Evolutionary conservation across 2,329 filamentous ascomycete genomes (phyloP), one percentile per base, ranked within the genome.

Genomic region (Arthrocladium fulminans): DNA sequence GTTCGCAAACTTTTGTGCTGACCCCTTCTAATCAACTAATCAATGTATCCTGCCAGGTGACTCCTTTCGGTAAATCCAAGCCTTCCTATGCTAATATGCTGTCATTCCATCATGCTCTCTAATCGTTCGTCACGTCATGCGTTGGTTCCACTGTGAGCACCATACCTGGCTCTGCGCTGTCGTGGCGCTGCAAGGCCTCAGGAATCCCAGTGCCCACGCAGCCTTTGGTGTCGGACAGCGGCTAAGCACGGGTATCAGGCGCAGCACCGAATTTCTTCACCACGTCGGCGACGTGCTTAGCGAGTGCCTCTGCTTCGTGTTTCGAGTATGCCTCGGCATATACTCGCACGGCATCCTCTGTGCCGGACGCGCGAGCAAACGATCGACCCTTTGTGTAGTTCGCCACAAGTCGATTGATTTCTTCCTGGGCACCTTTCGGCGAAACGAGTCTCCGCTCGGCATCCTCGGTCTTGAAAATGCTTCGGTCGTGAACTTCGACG

Each of bases 321-420:
- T 86, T 81, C 40, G 86, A 92, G 30, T 86, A 86, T 3, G 92
- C 92, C 70, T 98, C 92, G 6, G 90, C 90, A 63, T 98, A 98
- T 17, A 98, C 89, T 54, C 92, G 80, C 59, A 95, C 89, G 2
- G 88, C 90, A 66, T 98, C 94, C 67, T 98, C 92, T 0, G 92
- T 98, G 24, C 92, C 92, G 56, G 85, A 92, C 30, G 92, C 88
- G 59, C 92, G 83, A 6, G 88, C 92, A 66, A 98, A 98, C 43
- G 86, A 83, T 55, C 92, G 80, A 2, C 87, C 92, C 60, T 86
- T 85, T 61, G 86, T 86, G 69, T 94, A 96, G 67, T 95, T 95
- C 62, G 83, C 84, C 52, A 96, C 89, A 51, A 86, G 75, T 52
- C 81, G 79, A 67, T 97, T 89, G 58, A 98, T 96, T 65, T 88